A percentile compares a stretch with the other conserved stretches of the same genome.
These are phyloP conservation scores for Saitoella complicata DNA, from an alignment of 805 yeast species.

Conservation along the genomic window DNA sequence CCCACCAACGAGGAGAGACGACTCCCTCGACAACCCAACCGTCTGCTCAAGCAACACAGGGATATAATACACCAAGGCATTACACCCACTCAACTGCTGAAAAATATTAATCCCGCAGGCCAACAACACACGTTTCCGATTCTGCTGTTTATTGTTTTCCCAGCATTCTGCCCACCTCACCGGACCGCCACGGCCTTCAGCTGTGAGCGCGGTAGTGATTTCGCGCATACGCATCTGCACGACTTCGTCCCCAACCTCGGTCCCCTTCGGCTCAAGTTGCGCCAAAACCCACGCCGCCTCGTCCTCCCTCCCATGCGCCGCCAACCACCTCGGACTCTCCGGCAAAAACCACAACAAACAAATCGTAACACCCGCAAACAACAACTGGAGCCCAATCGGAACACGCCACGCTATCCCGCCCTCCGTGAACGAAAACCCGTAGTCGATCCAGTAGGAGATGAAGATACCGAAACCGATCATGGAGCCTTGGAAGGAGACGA, in stretches of 20 bases:
- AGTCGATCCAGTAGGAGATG: slow-evolving; percentile 53
- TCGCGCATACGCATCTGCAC: too few relatives aligned
- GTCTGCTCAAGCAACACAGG: slow-evolving; percentile 12
- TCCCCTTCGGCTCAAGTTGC: neutral
- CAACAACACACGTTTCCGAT: slow-evolving; percentile 25
- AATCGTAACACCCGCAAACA: slow-evolving; percentile 43
- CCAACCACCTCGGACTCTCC: slow-evolving; percentile 72
- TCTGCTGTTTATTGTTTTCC: too few relatives aligned
- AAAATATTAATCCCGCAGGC: slow-evolving; percentile 30
- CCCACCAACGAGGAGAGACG: neutral
- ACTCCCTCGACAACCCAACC: slow-evolving; percentile 1
- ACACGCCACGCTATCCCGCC: slow-evolving; percentile 39
- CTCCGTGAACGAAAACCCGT: slow-evolving; percentile 27
- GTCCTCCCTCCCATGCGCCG: slow-evolving; percentile 35
- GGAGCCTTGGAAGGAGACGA: slow-evolving; percentile 50
- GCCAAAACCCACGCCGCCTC: slow-evolving; percentile 6
- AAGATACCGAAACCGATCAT: slow-evolving; percentile 47
- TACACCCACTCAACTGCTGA: slow-evolving; percentile 28
- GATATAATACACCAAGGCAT: slow-evolving; percentile 6
- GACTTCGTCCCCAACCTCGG: too few relatives aligned
- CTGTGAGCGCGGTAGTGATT: too few relatives aligned
- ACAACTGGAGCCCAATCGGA: slow-evolving; percentile 44
- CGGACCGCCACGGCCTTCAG: too few relatives aligned
- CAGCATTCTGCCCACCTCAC: too few relatives aligned
- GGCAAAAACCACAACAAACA: slow-evolving; percentile 44